phyloP scores from a whole-genome alignment of 1,284 basidiomycete genomes.

The Malassezia slooffiae region DNA sequence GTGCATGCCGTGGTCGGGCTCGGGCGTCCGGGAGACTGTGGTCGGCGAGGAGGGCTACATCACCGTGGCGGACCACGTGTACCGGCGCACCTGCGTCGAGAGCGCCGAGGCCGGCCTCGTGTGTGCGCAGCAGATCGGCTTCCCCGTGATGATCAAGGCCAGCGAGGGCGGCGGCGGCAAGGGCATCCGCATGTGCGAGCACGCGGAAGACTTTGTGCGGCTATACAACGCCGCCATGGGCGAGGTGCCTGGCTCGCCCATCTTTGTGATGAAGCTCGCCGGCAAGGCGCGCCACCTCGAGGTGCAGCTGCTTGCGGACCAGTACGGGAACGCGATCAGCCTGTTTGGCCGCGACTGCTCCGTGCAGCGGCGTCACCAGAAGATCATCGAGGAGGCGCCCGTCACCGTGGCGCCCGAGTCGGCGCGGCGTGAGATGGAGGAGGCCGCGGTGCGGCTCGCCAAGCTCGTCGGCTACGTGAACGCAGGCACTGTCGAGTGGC shows the following conservation, averaged over 20 bases:
- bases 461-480: constrained; percentile 98
- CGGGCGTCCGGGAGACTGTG: constrained; percentile 78
- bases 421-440: constrained; percentile 88
- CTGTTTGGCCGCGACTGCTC: constrained; percentile 99
- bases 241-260: constrained; percentile 91
- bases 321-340: constrained; percentile 98
- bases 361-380: constrained; percentile 97
- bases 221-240: constrained; percentile 82
- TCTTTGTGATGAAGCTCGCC: constrained; percentile 99
- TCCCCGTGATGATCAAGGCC: constrained; percentile 99
- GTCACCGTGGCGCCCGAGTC: constrained; percentile 74
- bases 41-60: constrained; percentile 82
- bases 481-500: constrained; percentile 95
- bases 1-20: constrained; percentile 97
- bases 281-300: constrained; percentile 94
- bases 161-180: constrained; percentile 98
- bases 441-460: constrained; percentile 88
- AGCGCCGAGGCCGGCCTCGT: constrained; percentile 76
- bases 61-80: constrained; percentile 82
- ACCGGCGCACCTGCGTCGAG: constrained; percentile 78
- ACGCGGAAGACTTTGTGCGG: constrained; percentile 76
- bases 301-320: constrained; percentile 95
- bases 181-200: constrained; percentile 52
- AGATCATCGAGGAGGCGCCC: constrained; percentile 99
- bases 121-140: constrained; percentile 79